Evolutionary conservation across 805 yeast genomes (phyloP).

Genomic region (Starmera pachycereana): DNA sequence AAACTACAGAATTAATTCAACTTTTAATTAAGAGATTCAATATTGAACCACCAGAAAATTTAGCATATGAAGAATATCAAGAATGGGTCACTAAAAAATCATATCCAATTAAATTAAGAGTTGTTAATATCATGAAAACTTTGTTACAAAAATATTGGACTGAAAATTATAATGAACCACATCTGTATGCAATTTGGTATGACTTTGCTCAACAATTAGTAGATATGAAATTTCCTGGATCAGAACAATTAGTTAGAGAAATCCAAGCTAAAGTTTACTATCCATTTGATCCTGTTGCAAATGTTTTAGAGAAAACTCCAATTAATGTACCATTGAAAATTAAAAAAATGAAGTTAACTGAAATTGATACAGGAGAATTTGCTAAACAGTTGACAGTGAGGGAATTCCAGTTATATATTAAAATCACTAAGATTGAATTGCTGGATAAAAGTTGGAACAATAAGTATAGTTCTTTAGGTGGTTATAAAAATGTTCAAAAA

Average conservation of each 20-base stretch:
- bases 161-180: constrained; percentile 42
- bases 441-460: constrained; percentile 69
- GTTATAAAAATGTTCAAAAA: constrained; percentile 42
- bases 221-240: constrained; percentile 33
- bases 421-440: constrained; percentile 63
- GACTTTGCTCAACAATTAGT: constrained; percentile 30
- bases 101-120: constrained; percentile 54
- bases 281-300: constrained; percentile 4
- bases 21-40: constrained; percentile 55
- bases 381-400: constrained; percentile 80
- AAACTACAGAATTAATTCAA: constrained; percentile 51
- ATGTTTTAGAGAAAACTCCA: neutral
- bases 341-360: constrained; percentile 41
- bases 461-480: constrained; percentile 46
- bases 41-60: constrained; percentile 75
- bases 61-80: constrained; percentile 72
- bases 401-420: constrained; percentile 60
- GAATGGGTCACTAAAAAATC: constrained; percentile 67
- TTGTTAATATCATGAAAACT: constrained; percentile 54
- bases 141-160: constrained; percentile 67
- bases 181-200: constrained; percentile 24
- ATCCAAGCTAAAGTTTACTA: constrained; percentile 24
- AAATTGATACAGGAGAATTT: constrained; percentile 62
- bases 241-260: constrained; percentile 28
- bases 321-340: constrained; percentile 8